Evolutionary conservation across 2,329 filamentous ascomycete species (phyloP).

Genomic region (Trichoderma sp.): DNA sequence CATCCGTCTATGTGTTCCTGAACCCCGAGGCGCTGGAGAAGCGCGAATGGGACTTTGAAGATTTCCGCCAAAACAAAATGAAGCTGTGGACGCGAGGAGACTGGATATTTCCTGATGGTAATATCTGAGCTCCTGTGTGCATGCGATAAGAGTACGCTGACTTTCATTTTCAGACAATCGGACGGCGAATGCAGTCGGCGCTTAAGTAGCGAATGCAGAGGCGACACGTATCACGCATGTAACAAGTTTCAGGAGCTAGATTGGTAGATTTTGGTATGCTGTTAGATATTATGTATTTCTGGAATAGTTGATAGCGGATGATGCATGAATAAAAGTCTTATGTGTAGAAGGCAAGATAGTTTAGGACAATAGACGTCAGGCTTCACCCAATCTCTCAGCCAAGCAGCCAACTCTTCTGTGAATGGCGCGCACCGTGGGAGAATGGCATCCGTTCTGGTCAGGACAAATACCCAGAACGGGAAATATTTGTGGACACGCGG

Average conservation of each 20-base stretch:
- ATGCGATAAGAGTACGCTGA: conserved; percentile 1
- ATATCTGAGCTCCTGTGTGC: conserved; percentile 16
- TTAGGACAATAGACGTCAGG: background rate
- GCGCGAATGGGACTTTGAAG: conserved; percentile 83
- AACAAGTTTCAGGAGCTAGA: background rate
- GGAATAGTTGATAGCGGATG: background rate
- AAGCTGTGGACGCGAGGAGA: conserved; percentile 55
- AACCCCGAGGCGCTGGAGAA: conserved; percentile 59
- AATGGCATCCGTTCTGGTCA: background rate
- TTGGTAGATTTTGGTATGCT: background rate
- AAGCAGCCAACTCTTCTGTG: background rate
- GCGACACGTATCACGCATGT: background rate
- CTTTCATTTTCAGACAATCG: background rate
- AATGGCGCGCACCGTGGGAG: background rate
- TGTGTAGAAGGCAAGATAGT: background rate
- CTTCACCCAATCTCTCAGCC: background rate
- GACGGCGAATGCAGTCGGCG: background rate
- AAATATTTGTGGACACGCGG: background rate
- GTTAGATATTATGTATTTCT: background rate
- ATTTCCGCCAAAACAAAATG: conserved; percentile 77
- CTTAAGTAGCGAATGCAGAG: background rate
- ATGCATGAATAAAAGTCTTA: background rate
- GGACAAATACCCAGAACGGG: background rate
- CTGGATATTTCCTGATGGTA: conserved; percentile 47
- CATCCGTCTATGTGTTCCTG: conserved; percentile 67